These are phyloP conservation scores for Stachybotrys chartarum DNA, from an alignment of 2,329 filamentous ascomycete species.

Conservation along the genomic window DNA sequence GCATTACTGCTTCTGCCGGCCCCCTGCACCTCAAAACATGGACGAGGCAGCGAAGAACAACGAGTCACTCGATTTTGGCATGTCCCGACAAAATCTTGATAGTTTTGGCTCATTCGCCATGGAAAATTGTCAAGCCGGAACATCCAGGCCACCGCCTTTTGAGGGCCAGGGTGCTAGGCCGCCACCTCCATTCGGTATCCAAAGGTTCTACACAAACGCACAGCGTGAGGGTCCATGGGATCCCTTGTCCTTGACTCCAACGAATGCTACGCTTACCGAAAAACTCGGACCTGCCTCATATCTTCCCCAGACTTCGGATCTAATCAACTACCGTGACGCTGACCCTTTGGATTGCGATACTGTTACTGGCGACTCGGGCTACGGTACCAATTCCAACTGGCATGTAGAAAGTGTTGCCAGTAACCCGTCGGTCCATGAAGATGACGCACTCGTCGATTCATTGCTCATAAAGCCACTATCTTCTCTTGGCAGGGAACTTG, in stretches of 20 bases:
- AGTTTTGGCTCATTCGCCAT: neutral
- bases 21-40: no score
- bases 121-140: no score
- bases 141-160: neutral
- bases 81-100: neutral
- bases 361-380: conserved; percentile 37
- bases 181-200: neutral
- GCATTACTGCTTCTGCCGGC: no score
- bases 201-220: neutral
- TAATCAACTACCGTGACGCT: neutral
- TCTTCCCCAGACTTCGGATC: conserved; percentile 5
- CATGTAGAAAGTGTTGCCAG: conserved; percentile 28
- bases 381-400: conserved; percentile 32
- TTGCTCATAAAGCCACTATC: conserved; percentile 27
- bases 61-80: neutral
- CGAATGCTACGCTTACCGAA: neutral
- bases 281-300: neutral
- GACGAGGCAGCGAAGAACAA: no score
- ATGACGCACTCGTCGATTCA: conserved; percentile 32
- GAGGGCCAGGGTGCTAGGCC: neutral
- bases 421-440: conserved; percentile 33
- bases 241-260: neutral
- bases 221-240: neutral
- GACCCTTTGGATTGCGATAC: conserved; percentile 32
- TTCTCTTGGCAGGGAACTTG: conserved; percentile 6